Percentiles rank a stretch among this genome's conserved stretches.
phyloP scores from a whole-genome alignment of 805 yeast species.

The Barnettozyma pratensis region DNA sequence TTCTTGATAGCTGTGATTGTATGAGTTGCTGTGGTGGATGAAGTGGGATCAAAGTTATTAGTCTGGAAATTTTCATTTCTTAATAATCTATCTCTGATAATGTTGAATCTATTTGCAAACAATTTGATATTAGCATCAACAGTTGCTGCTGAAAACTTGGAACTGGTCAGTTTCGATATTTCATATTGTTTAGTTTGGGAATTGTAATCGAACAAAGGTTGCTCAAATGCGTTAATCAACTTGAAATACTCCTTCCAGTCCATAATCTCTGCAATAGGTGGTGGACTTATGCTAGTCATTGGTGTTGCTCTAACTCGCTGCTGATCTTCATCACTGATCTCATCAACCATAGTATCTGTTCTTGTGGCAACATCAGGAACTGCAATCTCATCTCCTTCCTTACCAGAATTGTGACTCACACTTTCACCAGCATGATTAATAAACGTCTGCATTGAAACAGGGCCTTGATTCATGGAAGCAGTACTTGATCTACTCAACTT shows the following conservation, averaged over 20 bases:
- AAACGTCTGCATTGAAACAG: conserved; percentile 10
- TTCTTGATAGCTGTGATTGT: conserved; percentile 73
- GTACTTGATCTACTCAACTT: conserved; percentile 6
- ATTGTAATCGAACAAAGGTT: conserved; percentile 63
- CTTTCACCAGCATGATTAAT: conserved; percentile 1
- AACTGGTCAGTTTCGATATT: conserved; percentile 21
- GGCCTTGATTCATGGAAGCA: conserved; percentile 5
- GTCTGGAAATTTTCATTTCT: conserved; percentile 71
- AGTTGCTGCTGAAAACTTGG: conserved; percentile 24
- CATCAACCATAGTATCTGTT: conserved; percentile 14
- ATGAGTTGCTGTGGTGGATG: conserved; percentile 23
- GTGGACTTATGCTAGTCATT: conserved; percentile 24
- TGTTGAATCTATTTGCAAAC: conserved; percentile 50
- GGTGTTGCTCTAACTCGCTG: conserved; percentile 15
- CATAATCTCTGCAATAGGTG: conserved; percentile 27
- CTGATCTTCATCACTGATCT: conserved; percentile 13
- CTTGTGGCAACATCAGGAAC: conserved; percentile 1
- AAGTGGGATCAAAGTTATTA: conserved; percentile 28
- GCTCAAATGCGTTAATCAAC: conserved; percentile 57
- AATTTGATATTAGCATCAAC: conserved; percentile 32
- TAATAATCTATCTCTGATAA: conserved; percentile 64
- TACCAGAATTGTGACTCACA: background rate
- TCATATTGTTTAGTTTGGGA: conserved; percentile 56
- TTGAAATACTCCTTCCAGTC: conserved; percentile 73
- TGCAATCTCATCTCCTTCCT: background rate